These are phyloP conservation scores for Pseudoperonospora humuli DNA, from an alignment of 352 stramenopile genomes.

Conservation along the genomic window DNA sequence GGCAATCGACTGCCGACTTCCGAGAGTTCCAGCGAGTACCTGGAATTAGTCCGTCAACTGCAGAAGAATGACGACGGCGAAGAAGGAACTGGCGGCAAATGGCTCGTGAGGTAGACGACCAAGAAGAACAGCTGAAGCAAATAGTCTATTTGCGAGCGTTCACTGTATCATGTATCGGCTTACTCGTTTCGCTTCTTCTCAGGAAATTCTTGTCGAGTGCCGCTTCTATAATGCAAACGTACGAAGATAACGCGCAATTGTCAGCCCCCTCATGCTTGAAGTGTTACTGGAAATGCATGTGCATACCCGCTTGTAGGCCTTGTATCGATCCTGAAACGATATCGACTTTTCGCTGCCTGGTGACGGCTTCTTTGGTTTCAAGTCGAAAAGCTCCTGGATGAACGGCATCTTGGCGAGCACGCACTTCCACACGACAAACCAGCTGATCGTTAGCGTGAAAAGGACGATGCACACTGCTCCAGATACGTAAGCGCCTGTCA, in stretches of 20 bases:
- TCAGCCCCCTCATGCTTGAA: background rate
- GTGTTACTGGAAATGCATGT: background rate
- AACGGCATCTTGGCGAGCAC: slow-evolving; percentile 80
- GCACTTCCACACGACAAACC: slow-evolving; percentile 82
- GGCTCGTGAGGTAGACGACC: slow-evolving; percentile 47
- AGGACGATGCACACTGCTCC: slow-evolving; percentile 76
- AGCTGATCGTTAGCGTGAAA: slow-evolving; percentile 64
- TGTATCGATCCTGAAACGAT: slow-evolving; percentile 69
- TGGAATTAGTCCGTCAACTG: slow-evolving; percentile 56
- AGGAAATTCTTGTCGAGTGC: slow-evolving; percentile 26
- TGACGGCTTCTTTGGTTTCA: slow-evolving; percentile 52
- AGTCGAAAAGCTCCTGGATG: slow-evolving; percentile 75
- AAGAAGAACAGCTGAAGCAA: slow-evolving; percentile 2
- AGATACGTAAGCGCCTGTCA: slow-evolving; percentile 62
- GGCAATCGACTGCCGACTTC: slow-evolving; percentile 1
- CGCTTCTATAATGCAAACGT: slow-evolving; percentile 34
- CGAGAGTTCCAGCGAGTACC: slow-evolving; percentile 40
- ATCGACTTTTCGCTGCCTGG: slow-evolving; percentile 35
- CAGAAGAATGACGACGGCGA: slow-evolving; percentile 48
- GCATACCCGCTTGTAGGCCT: slow-evolving; percentile 53
- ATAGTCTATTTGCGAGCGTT: slow-evolving; percentile 25
- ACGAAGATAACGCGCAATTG: slow-evolving; percentile 9
- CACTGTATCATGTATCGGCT: slow-evolving; percentile 13
- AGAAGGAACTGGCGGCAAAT: slow-evolving; percentile 46
- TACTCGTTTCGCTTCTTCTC: slow-evolving; percentile 1